phyloP scores from a whole-genome alignment of 371 early-diverging fungal species.

The Mucor racemosus region DNA sequence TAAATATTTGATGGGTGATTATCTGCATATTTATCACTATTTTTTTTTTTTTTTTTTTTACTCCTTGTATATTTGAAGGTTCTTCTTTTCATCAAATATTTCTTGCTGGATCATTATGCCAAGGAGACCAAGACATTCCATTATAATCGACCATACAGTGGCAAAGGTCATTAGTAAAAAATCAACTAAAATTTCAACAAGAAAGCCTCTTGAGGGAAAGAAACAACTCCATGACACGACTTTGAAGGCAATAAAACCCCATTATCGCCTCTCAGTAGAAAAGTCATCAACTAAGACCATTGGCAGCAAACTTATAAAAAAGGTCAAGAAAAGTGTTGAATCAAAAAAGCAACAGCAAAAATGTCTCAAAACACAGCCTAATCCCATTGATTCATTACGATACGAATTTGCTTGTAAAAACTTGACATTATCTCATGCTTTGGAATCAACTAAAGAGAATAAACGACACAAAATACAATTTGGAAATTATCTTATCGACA shows the following conservation, averaged over 20 bases:
- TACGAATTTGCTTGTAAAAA: neutral
- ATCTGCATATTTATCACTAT: neutral
- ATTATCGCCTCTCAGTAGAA: neutral
- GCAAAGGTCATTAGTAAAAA: neutral
- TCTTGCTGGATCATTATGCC: neutral
- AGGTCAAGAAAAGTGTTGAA: neutral
- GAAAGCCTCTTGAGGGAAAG: too few species aligned
- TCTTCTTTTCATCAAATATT: too few species aligned
- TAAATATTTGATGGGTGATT: neutral
- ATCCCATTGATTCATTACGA: neutral
- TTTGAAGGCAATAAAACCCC: neutral
- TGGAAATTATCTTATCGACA: slow-evolving; percentile 13
- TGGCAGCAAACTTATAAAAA: neutral
- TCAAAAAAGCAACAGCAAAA: neutral
- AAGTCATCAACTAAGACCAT: neutral
- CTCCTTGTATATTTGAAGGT: too few species aligned
- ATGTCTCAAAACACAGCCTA: neutral
- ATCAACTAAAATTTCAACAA: neutral
- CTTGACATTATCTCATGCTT: neutral
- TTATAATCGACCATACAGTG: neutral
- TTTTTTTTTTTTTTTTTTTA: neutral
- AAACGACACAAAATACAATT: neutral
- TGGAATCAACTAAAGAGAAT: neutral
- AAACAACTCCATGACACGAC: too few species aligned
- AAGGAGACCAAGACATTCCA: neutral